Evolutionary conservation across 1,139 yeast species (phyloP).

Genomic region (Petasospora rhodanensis): DNA sequence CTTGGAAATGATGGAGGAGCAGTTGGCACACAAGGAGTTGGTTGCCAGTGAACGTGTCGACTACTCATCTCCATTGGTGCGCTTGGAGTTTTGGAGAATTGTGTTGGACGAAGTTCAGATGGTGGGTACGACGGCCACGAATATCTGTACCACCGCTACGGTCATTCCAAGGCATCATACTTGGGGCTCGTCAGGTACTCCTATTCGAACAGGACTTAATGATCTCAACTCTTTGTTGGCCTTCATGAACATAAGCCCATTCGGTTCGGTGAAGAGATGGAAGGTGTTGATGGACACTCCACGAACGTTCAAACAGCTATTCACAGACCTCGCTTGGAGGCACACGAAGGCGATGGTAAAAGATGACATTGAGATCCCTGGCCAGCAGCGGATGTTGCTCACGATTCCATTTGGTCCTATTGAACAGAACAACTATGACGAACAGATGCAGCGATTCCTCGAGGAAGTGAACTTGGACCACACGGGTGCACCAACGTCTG

Average conservation of each 20-base stretch:
- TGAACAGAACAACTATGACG: constrained; percentile 78
- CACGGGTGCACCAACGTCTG: constrained; percentile 48
- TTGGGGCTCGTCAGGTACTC: constrained; percentile 98
- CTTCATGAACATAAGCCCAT: constrained; percentile 66
- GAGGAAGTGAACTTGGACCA: constrained; percentile 53
- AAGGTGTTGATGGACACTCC: constrained; percentile 27
- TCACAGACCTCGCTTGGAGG: constrained; percentile 54
- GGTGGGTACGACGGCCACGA: constrained; percentile 70
- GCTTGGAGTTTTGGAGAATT: constrained; percentile 86
- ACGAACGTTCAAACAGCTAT: constrained; percentile 42
- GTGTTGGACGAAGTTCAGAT: constrained; percentile 92
- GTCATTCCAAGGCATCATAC: constrained; percentile 81
- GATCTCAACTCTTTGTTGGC: constrained; percentile 70
- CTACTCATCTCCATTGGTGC: constrained; percentile 76
- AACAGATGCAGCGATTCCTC: constrained; percentile 56
- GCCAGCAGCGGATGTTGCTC: constrained; percentile 64
- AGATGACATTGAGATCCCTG: constrained; percentile 71
- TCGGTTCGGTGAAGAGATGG: constrained; percentile 36
- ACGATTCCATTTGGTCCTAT: constrained; percentile 73
- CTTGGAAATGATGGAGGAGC: constrained; percentile 18
- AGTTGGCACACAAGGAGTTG: constrained; percentile 18
- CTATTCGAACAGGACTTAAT: constrained; percentile 59
- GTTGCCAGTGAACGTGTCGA: constrained; percentile 32
- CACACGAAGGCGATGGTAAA: constrained; percentile 85
- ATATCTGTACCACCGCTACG: constrained; percentile 77